Conservation (phyloP, 192 early-diverging fungal genomes). For the Funneliformis geosporum region DNA sequence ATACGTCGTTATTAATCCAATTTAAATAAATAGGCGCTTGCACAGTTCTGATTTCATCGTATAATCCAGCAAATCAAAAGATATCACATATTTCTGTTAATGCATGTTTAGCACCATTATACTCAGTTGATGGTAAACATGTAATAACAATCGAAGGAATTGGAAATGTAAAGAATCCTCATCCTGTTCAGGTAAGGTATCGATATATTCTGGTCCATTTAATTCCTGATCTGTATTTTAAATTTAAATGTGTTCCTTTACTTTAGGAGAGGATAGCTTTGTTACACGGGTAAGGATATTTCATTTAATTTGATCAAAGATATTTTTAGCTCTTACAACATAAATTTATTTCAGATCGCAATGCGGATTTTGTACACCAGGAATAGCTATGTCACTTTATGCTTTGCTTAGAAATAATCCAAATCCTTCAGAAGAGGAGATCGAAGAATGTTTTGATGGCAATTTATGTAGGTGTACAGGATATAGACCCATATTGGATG, state of each 20-base stretch:
- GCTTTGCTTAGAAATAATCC: conserved; percentile 73
- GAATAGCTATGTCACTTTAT: conserved; percentile 89
- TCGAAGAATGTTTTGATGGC: conserved; percentile 85
- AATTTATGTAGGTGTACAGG: conserved; percentile 90
- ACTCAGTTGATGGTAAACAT: conserved; percentile 71
- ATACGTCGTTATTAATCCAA: neutral
- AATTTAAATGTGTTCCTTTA: neutral
- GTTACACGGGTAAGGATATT: conserved; percentile 22
- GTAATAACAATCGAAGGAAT: conserved; percentile 79
- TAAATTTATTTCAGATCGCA: conserved; percentile 54
- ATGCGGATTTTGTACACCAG: conserved; percentile 92
- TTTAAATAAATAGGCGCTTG: conserved; percentile 53
- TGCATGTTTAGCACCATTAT: conserved; percentile 72
- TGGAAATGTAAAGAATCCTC: conserved; percentile 65
- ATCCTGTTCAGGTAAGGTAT: conserved; percentile 70
- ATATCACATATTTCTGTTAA: conserved; percentile 53
- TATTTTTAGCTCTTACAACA: neutral
- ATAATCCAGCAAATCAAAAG: conserved; percentile 35
- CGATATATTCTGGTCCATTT: neutral
- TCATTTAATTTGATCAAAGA: neutral
- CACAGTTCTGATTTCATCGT: conserved; percentile 70
- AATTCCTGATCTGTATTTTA: neutral
- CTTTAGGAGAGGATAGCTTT: conserved; percentile 30
- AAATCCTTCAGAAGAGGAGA: conserved; percentile 64
- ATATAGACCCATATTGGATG: conserved; percentile 84